phyloP scores from a whole-genome alignment of 371 early-diverging fungal species.

The Mucor saturninus region DNA sequence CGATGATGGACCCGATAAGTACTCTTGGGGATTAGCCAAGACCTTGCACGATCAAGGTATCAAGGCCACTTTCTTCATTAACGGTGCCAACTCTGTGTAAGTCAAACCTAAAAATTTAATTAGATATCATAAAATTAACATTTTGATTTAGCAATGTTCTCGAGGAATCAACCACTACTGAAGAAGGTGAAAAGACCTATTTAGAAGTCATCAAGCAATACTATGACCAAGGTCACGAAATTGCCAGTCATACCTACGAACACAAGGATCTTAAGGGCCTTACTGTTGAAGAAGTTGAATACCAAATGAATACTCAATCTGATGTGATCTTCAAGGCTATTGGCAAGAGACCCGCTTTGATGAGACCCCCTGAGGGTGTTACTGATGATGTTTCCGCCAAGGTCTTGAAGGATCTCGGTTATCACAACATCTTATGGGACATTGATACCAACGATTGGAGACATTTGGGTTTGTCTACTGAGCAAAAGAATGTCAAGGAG shows the following conservation, averaged over 20 bases:
- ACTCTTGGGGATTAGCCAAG: constrained; percentile 30
- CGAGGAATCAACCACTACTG: constrained; percentile 14
- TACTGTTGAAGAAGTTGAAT: constrained; percentile 15
- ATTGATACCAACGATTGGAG: constrained; percentile 62
- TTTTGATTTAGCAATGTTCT: constrained; percentile 23
- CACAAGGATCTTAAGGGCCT: constrained; percentile 23
- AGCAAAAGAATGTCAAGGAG: constrained; percentile 19
- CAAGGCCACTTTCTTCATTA: constrained; percentile 68
- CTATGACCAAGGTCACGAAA: constrained; percentile 28
- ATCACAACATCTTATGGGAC: constrained; percentile 59
- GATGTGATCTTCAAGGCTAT: constrained; percentile 32
- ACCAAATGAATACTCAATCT: constrained; percentile 28
- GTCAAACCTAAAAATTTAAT: neutral
- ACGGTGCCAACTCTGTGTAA: constrained; percentile 48
- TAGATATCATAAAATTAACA: neutral
- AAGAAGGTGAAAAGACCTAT: constrained; percentile 29
- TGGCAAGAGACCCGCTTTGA: constrained; percentile 14
- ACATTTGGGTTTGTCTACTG: constrained; percentile 22
- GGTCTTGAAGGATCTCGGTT: constrained; percentile 49
- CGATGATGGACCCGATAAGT: constrained; percentile 38
- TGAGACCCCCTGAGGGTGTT: constrained; percentile 61
- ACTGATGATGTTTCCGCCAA: constrained; percentile 35
- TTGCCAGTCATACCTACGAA: constrained; percentile 32
- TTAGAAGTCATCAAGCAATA: constrained; percentile 30
- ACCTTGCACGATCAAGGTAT: constrained; percentile 21